These are phyloP conservation scores for Magnolia kwangsiensis DNA, from an alignment of 164 flowering plant species.

Conservation along the genomic window DNA sequence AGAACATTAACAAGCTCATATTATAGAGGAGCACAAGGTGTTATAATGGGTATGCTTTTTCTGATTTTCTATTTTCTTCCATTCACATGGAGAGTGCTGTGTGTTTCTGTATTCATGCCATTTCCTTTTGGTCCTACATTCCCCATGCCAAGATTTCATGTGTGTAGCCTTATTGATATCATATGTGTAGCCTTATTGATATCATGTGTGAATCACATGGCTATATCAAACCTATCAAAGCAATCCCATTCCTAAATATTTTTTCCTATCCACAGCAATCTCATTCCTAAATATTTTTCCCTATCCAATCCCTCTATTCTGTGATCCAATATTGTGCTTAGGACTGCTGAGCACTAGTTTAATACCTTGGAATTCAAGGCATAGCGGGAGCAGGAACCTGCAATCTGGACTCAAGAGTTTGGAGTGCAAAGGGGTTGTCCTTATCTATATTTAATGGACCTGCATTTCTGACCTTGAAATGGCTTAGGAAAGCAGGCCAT, in stretches of 20 bases:
- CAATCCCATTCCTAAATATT: not conserved
- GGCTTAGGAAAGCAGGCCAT: not conserved
- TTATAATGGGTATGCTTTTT: slow-evolving; percentile 48
- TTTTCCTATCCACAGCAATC: not conserved
- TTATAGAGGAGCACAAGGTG: slow-evolving; percentile 73
- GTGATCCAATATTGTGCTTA: not conserved
- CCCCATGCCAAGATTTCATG: not conserved
- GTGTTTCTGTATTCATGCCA: not conserved
- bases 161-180: not conserved
- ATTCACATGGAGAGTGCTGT: not conserved
- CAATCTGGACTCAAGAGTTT: not conserved
- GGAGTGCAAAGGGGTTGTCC: not conserved
- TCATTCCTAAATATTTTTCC: not conserved
- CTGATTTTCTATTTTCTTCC: not conserved
- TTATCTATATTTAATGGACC: not conserved
- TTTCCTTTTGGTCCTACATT: not conserved
- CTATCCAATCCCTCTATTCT: not conserved
- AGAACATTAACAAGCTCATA: slow-evolving; percentile 70
- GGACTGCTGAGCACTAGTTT: not conserved
- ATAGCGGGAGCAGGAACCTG: not conserved
- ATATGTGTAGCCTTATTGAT: not conserved
- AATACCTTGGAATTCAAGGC: not conserved
- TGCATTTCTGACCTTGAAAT: not conserved
- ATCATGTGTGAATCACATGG: not conserved
- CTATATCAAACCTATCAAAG: not conserved